Conservation (phyloP, 208 protist species). For the Vickermania spadyakhi region DNA sequence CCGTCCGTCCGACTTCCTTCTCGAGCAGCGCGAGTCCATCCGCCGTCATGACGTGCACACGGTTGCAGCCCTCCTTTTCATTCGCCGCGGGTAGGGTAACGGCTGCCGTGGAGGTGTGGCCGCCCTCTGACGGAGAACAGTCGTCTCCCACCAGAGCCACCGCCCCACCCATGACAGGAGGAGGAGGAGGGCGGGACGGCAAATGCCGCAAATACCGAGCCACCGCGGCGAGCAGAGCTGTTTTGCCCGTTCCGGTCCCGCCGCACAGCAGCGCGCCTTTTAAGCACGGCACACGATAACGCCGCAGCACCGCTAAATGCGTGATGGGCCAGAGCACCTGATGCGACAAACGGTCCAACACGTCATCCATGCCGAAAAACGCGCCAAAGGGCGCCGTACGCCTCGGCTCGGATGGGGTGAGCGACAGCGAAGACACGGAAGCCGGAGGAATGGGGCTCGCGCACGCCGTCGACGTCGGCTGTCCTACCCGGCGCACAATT, state of each 20-base stretch:
- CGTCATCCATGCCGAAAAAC: conserved; percentile 49
- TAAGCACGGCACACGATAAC: conserved; percentile 27
- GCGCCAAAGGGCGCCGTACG: conserved; percentile 16
- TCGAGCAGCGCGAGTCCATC: conserved; percentile 71
- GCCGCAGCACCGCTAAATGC: conserved; percentile 28
- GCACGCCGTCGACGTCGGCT: neutral
- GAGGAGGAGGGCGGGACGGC: neutral
- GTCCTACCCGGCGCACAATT: no score
- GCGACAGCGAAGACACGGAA: conserved; percentile 14
- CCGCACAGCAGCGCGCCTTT: conserved; percentile 78
- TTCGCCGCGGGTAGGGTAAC: no score
- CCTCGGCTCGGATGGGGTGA: conserved; percentile 8
- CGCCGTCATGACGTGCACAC: conserved; percentile 51
- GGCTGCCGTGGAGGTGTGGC: no score
- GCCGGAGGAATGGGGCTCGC: neutral
- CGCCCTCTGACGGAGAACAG: no score
- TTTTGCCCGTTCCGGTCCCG: conserved; percentile 78
- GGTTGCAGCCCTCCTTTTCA: neutral
- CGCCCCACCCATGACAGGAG: neutral
- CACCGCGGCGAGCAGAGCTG: conserved; percentile 53
- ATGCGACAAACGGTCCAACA: conserved; percentile 46
- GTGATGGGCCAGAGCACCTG: conserved; percentile 74
- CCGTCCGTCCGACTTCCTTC: conserved; percentile 83
- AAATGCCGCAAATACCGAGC: conserved; percentile 26
- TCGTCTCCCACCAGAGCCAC: neutral